Conservation (phyloP, 495 filamentous ascomycete species). For the Poronia punctata region DNA sequence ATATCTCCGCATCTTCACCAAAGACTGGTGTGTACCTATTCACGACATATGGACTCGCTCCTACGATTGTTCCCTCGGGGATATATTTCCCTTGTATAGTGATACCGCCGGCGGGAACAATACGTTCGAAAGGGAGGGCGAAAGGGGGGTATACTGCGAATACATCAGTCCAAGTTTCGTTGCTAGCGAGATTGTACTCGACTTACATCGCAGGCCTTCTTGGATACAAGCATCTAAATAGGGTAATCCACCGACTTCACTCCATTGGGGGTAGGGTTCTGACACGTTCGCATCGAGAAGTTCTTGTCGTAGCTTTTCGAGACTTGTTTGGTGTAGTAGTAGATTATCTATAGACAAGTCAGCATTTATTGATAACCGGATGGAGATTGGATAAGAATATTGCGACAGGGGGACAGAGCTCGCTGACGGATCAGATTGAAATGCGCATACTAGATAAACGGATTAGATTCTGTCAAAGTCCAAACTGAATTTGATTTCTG, state of each 20-base stretch:
- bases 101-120: slow-evolving; percentile 48
- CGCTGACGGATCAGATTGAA: not conserved
- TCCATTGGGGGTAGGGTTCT: slow-evolving; percentile 5
- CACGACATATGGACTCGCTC: slow-evolving; percentile 29
- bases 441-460: not conserved
- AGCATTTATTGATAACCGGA: not conserved
- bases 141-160: slow-evolving; percentile 53
- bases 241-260: slow-evolving; percentile 23
- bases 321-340: slow-evolving; percentile 28
- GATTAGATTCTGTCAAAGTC: not conserved
- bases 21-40: slow-evolving; percentile 39
- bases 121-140: slow-evolving; percentile 48
- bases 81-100: slow-evolving; percentile 43
- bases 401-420: no score
- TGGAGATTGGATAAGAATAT: no score
- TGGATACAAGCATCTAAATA: slow-evolving; percentile 53
- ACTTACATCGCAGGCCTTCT: no score
- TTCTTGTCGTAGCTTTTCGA: slow-evolving; percentile 38
- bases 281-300: slow-evolving; percentile 15
- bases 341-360: slow-evolving; percentile 24
- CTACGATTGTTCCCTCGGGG: slow-evolving; percentile 38
- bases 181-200: no score
- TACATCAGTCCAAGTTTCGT: no score
- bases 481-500: not conserved
- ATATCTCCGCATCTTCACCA: slow-evolving; percentile 41